Evolutionary conservation across 805 yeast species (phyloP).

Genomic region (Sugiyamaella americana): DNA sequence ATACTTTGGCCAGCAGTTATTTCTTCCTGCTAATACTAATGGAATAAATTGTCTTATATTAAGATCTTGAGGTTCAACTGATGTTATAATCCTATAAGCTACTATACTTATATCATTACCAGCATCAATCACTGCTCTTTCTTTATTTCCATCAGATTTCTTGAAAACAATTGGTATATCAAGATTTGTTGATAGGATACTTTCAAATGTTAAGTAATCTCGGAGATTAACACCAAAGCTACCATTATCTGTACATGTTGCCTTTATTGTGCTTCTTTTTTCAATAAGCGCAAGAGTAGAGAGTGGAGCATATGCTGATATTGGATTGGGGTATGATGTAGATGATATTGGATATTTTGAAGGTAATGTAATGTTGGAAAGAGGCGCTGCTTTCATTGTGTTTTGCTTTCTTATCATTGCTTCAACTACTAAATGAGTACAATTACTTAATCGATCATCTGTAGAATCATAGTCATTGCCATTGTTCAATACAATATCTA

Average conservation of each 20-base stretch:
- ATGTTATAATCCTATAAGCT: conserved; percentile 1
- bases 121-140: conserved; percentile 2
- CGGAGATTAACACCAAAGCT: background rate
- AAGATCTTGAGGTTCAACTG: background rate
- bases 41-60: conserved; percentile 2
- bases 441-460: background rate
- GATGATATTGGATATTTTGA: background rate
- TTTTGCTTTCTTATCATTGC: background rate
- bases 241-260: background rate
- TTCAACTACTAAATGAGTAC: background rate
- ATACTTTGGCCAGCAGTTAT: conserved; percentile 4
- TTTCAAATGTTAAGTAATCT: background rate
- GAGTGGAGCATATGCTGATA: background rate
- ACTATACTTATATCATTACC: conserved; percentile 4
- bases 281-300: background rate
- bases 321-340: background rate
- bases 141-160: background rate
- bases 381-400: background rate
- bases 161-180: background rate
- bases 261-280: background rate
- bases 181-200: background rate
- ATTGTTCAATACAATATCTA: background rate
- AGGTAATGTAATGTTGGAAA: background rate
- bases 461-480: background rate
- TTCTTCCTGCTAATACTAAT: conserved; percentile 6